Evolutionary conservation across 257 asterid genomes (phyloP), one percentile per base, ranked within the genome.

Genomic region (Rhazya stricta): DNA sequence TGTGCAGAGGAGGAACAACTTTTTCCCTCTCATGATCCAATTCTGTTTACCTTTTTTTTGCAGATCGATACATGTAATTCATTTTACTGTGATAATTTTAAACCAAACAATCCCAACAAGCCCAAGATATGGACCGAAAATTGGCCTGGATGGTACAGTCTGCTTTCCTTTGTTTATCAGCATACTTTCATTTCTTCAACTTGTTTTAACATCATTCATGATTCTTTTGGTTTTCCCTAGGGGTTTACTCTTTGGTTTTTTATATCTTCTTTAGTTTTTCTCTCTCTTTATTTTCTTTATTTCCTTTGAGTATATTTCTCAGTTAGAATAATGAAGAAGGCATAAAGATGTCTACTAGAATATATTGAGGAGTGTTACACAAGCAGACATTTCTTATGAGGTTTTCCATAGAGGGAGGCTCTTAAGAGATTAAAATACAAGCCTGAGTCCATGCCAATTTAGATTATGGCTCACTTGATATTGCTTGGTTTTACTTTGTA

Each of bases 71-170:
- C 98, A 16, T 90, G 96, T 86, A 93, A 93, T 81, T 87, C 91
- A 48, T 91, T 91, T 88, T 91, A 91, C 86, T 91, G 98, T 75
- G 97, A 93, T 71, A 77, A 84, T 61, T 93, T 88, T 88, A 88
- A 90, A 76, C 96, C 97, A 76, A 81, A 82, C 74, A 85, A 93
- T 76, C 96, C 96, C 43, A 77, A 87, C 79, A 88, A 80, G 80
- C 98, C 98, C 46, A 91, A 88, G 81, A 74, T 93, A 73, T 93
- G 98, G 98, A 93, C 98, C 16, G 98, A 93, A 81, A 93, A 93
- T 84, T 93, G 98, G 98, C 96, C 97, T 41, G 98, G 98, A 79
- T 93, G 98, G 98, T 93, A 66, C 85, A 45, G 86, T 82, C 67
- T 76, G 50, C 71, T 66, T 32, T 36, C 45, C 69, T 34, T 36